Evolutionary conservation across 2,329 filamentous ascomycete genomes (phyloP), one percentile per base, ranked within the genome.

Genomic region (Xylaria sp.): DNA sequence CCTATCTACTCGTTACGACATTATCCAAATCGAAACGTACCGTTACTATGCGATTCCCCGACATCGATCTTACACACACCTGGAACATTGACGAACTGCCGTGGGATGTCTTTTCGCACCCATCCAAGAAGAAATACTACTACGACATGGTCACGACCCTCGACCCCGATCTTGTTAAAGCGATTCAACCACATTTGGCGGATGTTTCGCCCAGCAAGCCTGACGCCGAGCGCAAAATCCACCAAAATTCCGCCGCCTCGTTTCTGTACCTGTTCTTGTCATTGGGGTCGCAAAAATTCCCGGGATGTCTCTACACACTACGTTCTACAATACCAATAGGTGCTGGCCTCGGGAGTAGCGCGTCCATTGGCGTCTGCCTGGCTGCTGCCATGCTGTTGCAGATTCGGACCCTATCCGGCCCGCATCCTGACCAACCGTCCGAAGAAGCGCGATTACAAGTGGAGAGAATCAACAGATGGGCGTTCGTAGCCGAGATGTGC

Each of bases 391-490:
- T 99, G 16, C 82, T 97, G 11, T 78, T 95, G 50, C 94, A 97
- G 72, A 88, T 95, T 59, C 88, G 92, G 47, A 91, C 92, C 2
- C 80, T 99, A 5, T 89, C 91, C 1, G 92, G 92, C 0, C 94
- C 94, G 1, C 93, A 97, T 69, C 90, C 90, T 0, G 93, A 97
- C 66, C 93, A 97, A 72, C 91, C 92, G 3, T 75, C 86, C 0
- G 87, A 91, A 50, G 94, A 99, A 74, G 91, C 91, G n/a, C 86
- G 90, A 55, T 74, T 92, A 40, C 93, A 99, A 70, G 83, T 97
- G 24, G 92, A 97, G 75, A 86, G 93, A 60, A 97, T 99, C 75
- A 99, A 99, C 73, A 84, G 90, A 57, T 99, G 95, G 94, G 92
- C 94, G 0, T 97, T 97, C 72, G 94, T 99, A 1, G 89, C 89